Percentiles rank a stretch among this genome's conserved stretches.
Evolutionary conservation across 805 yeast species (phyloP).

Genomic region (Yamadazyma laniorum): DNA sequence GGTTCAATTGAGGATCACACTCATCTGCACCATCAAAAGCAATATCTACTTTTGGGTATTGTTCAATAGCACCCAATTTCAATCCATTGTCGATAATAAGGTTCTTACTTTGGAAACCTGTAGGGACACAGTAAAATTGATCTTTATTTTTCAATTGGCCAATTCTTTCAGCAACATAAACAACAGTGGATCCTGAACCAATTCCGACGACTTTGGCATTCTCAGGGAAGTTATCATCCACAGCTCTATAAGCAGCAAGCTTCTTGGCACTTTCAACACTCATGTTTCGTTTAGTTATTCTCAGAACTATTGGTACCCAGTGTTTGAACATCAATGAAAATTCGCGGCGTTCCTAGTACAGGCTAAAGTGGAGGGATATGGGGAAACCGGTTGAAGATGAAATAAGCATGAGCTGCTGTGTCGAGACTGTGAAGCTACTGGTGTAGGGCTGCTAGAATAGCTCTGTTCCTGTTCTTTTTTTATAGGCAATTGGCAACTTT

Average conservation of each 20-base stretch:
- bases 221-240: constrained; percentile 77
- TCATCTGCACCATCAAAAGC: constrained; percentile 99
- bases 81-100: constrained; percentile 81
- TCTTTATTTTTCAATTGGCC: constrained; percentile 61
- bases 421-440: too few relatives aligned
- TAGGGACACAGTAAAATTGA: constrained; percentile 79
- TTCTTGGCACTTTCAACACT: constrained; percentile 79
- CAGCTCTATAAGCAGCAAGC: constrained; percentile 87
- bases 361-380: too few relatives aligned
- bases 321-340: constrained; percentile 3
- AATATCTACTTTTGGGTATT: constrained; percentile 77
- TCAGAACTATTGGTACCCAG: background rate
- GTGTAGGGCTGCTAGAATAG: too few relatives aligned
- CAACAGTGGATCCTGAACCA: constrained; percentile 96
- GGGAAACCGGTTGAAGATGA: constrained; percentile 1
- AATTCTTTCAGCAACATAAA: constrained; percentile 93
- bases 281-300: constrained; percentile 10
- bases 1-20: constrained; percentile 71
- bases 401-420: too few relatives aligned
- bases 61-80: constrained; percentile 76
- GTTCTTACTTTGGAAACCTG: constrained; percentile 93
- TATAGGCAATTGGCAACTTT: too few relatives aligned
- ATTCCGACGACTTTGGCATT: constrained; percentile 79
- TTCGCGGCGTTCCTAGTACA: background rate
- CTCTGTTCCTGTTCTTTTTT: too few relatives aligned